Base-by-base conservation (phyloP, 352 stramenopile species). In the Pythium rhizo-oryzae region DNA sequence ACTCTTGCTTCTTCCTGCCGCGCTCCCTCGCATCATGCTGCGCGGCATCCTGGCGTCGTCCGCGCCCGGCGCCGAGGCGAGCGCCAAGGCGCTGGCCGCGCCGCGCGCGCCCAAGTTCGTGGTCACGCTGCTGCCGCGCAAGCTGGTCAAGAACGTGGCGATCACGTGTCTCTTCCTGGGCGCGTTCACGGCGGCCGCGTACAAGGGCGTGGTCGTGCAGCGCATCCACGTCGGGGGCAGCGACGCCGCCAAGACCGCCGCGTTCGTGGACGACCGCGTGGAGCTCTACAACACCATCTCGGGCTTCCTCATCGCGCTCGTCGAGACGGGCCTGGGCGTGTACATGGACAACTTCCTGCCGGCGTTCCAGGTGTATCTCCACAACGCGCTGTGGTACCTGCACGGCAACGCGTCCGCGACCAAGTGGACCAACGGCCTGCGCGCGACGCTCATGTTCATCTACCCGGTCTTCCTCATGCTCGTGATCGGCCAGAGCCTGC, bases 401-500 rank as follows among this genome's bases (percentile, higher is more conserved):
- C 56, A 62, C 23, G 43, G 56, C 56, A 43, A 60, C 33, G 58
- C 23, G 12, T 23, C 55, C n/a, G 57, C 57, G 18, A 54, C n/a
- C 18, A 46, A 18, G 44, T 47, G 25, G 59, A 66, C 59, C 33
- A 59, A 44, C 46, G 33, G 47, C 16, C 18, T 69, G 19, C 54
- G 70, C 61, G 44, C 49, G 18, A 25, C 57, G 2, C 30, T 75
- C 9, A 68, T 82, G 37, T 77, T 83, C 21, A 43, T 80, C n/a
- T 74, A 83, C 9, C 78, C 76, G 0, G 74, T 83, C 21, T 33
- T 85, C 8, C 54, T 85, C 9, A 79, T 76, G 39, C 59, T 85
- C 24, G 69, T 69, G 23, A 59, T 85, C 19, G 78, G 76, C 43
- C 80, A 85, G 47, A 83, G 78, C 33, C 72, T 85, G 4, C 74